phyloP scores from a whole-genome alignment of 768 basidiomycete species.

The Leccinum ochraceum region DNA sequence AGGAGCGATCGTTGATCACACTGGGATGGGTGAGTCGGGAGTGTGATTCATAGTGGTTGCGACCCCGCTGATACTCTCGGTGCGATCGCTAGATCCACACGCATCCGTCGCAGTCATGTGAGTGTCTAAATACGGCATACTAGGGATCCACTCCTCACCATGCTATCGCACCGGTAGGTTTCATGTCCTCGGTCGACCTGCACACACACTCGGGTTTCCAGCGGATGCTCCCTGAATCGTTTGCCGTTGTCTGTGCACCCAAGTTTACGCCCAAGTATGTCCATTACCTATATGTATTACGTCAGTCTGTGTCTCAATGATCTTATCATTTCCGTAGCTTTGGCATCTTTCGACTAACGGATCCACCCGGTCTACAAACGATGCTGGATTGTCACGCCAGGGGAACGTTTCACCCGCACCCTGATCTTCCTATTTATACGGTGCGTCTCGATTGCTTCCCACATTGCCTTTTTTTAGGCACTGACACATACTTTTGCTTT shows the following conservation, averaged over 20 bases:
- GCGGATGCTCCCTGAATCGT: conserved; percentile 85
- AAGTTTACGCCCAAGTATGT: conserved; percentile 71
- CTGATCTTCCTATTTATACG: conserved; percentile 82
- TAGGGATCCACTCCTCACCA: background rate
- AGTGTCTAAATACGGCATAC: conserved; percentile 24
- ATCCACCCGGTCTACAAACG: conserved; percentile 78
- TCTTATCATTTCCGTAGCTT: conserved; percentile 41
- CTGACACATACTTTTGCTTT: background rate
- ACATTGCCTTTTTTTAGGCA: background rate
- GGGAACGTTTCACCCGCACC: conserved; percentile 86
- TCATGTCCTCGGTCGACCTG: conserved; percentile 93
- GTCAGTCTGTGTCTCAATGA: background rate
- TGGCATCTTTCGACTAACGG: conserved; percentile 88
- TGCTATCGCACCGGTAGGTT: conserved; percentile 46
- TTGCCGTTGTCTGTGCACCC: conserved; percentile 91
- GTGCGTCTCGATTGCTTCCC: conserved; percentile 45
- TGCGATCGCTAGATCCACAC: conserved; percentile 72
- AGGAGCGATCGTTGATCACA: conserved; percentile 77
- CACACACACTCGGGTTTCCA: conserved; percentile 93
- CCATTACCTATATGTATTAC: background rate
- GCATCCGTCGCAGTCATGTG: conserved; percentile 87
- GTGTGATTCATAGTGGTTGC: background rate
- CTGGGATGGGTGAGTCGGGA: conserved; percentile 80
- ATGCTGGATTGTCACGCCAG: conserved; percentile 67
- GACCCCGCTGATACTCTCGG: conserved; percentile 1